A percentile compares a stretch with the other conserved stretches of the same genome.
Conservation (phyloP, 495 filamentous ascomycete genomes). For the Chaetomium fimeti region DNA sequence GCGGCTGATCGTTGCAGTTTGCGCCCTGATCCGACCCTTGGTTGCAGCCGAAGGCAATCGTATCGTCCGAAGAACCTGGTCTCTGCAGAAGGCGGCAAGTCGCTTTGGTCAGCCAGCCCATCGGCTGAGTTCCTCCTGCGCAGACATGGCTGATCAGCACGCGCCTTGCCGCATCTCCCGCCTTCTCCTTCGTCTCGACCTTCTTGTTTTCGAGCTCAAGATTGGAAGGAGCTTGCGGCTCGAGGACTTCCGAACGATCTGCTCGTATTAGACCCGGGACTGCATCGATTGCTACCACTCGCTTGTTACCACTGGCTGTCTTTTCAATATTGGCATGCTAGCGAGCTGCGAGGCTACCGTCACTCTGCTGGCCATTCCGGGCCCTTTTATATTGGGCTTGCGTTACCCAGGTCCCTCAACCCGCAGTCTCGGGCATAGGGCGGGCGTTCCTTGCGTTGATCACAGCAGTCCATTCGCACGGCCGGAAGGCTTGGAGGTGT, state of each 20-base stretch:
- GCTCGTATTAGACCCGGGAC: not conserved
- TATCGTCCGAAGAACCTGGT: not conserved
- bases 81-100: not conserved
- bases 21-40: not conserved
- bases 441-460: not conserved
- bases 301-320: not conserved
- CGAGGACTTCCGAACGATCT: conserved; percentile 13
- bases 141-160: conserved; percentile 1
- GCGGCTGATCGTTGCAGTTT: conserved; percentile 28
- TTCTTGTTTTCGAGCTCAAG: not conserved
- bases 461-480: not conserved
- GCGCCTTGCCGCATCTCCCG: not conserved
- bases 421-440: not conserved
- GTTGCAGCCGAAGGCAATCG: not conserved
- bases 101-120: not conserved
- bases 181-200: not conserved
- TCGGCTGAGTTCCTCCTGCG: not conserved
- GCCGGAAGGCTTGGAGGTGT: not conserved
- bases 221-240: not conserved
- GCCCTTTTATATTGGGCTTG: conserved; percentile 25
- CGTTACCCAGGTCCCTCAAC: conserved; percentile 9
- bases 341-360: conserved; percentile 15
- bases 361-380: not conserved
- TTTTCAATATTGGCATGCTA: not conserved
- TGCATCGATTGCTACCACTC: not conserved